Evolutionary conservation across 2,329 filamentous ascomycete species (phyloP).

Genomic region (Cyclaneusma minus): DNA sequence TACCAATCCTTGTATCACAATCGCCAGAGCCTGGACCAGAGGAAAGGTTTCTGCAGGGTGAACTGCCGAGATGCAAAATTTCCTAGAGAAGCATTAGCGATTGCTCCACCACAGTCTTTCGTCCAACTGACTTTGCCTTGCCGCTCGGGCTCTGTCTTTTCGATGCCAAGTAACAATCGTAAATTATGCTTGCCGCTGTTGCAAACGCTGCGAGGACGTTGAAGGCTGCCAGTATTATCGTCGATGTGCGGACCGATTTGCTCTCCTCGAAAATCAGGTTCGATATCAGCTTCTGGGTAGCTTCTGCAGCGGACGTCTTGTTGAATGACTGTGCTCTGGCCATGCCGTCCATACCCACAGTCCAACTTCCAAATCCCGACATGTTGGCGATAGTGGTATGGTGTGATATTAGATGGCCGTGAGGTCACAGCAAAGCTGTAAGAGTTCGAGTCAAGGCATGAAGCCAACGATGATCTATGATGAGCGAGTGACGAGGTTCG

Average conservation of each 20-base stretch:
- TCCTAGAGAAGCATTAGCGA: constrained; percentile 8
- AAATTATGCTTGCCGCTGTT: constrained; percentile 39
- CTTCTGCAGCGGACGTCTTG: too few relatives aligned
- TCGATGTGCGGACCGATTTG: constrained; percentile 43
- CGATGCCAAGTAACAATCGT: constrained; percentile 26
- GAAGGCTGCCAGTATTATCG: constrained; percentile 44
- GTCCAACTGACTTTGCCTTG: constrained; percentile 25
- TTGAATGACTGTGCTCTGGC: too few relatives aligned
- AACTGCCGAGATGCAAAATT: constrained; percentile 17
- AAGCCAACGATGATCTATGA: too few relatives aligned
- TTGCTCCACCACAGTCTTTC: too few relatives aligned
- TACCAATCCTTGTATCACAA: constrained; percentile 39
- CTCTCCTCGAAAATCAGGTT: constrained; percentile 18
- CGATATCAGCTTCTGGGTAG: constrained; percentile 11
- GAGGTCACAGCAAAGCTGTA: too few relatives aligned
- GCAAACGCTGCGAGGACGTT: constrained; percentile 42
- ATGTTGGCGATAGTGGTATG: too few relatives aligned
- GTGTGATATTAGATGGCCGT: too few relatives aligned
- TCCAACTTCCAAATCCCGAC: too few relatives aligned
- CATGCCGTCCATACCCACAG: too few relatives aligned
- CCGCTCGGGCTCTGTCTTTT: constrained; percentile 18
- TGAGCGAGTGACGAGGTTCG: too few relatives aligned
- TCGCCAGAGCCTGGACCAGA: constrained; percentile 39
- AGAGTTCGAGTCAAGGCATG: too few relatives aligned
- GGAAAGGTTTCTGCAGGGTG: constrained; percentile 28